Evolutionary conservation across 2,329 filamentous ascomycete genomes (phyloP), one percentile per base, ranked within the genome.

Genomic region (Clonostachys rhizophaga): DNA sequence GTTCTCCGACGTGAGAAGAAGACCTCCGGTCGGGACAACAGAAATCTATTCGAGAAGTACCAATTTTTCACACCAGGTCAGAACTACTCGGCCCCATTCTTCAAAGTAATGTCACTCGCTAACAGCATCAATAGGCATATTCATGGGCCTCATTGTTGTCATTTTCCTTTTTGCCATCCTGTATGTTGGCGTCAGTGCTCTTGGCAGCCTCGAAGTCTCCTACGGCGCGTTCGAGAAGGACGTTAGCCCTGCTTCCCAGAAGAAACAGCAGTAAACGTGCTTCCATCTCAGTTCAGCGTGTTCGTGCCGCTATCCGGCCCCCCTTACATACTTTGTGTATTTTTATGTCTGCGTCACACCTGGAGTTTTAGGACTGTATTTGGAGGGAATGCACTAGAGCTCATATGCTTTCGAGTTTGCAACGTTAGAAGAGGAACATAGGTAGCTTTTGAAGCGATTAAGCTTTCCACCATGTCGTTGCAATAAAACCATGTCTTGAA

Each of bases 141-240:
- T 96, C 68, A 95, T 95, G 87, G 87, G 82, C 30, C 70, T 96
- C 17, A 62, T 91, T 36, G 84, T 84, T 18, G 71, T 80, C 4
- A 65, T 94, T 16, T 65, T 96, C 37, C 76, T 96, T 43, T 68
- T 95, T 50, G 71, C 81, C 30, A 91, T 97, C 55, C 72, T 96
- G 6, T 85, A 86, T 54, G 84, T 91, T 48, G 94, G 87, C 13
- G 70, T 97, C 47, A 81, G 69, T 50, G 91, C 88, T 13, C 75
- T 97, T 12, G 74, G 80, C 7, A 92, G 89, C 55, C 76, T 99
- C 16, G 78, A 96, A 65, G 89, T 97, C 33, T 88, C 89, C 1
- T 97, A 97, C 65, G 90, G 88, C 52, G 91, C 94, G 2, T 99
- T 97, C 63, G 92, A 95, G 64, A 96, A 96, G 75, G 92, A 96